These are phyloP conservation scores for Ascochyta rabiei DNA, from an alignment of 2,329 filamentous ascomycete species.

Conservation along the genomic window DNA sequence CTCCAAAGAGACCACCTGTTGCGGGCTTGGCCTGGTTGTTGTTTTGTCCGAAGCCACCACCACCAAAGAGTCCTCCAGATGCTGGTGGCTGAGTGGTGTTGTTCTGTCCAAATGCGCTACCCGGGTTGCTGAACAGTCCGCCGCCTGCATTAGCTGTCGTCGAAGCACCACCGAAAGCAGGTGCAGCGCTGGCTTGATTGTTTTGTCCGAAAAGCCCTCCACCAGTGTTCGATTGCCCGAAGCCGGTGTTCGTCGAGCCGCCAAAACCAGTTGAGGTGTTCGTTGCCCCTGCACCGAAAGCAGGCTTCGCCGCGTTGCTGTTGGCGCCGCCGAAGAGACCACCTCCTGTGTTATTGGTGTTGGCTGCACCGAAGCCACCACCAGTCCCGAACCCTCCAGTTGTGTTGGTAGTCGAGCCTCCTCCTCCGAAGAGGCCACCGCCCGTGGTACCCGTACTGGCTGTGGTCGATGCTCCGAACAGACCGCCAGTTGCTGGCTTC, in stretches of 20 bases:
- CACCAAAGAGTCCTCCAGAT: conserved; percentile 51
- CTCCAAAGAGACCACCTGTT: conserved; percentile 45
- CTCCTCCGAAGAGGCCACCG: conserved; percentile 44
- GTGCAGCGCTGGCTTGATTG: conserved; percentile 35
- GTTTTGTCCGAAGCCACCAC: conserved; percentile 47
- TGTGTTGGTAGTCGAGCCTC: conserved; percentile 34
- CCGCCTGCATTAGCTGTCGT: conserved; percentile 37
- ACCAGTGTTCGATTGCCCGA: conserved; percentile 38
- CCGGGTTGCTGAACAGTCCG: conserved; percentile 35
- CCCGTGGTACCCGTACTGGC: conserved; percentile 35
- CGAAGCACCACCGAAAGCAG: conserved; percentile 36
- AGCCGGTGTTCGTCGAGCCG: conserved; percentile 32
- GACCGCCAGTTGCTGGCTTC: conserved; percentile 44
- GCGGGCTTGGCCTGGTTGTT: conserved; percentile 49
- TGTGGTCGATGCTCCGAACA: conserved; percentile 49
- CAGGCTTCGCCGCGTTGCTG: conserved; percentile 42
- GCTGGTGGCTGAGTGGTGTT: conserved; percentile 30
- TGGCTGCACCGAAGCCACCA: conserved; percentile 44
- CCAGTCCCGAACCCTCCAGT: conserved; percentile 35
- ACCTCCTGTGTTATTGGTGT: conserved; percentile 31
- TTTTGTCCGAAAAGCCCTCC: conserved; percentile 44
- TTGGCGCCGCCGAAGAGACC: conserved; percentile 58
- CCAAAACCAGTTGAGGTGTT: conserved; percentile 38
- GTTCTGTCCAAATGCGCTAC: conserved; percentile 42
- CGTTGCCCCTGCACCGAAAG: conserved; percentile 42